phyloP scores from a whole-genome alignment of 306 rosid genomes.

The Abrus pulchellus region DNA sequence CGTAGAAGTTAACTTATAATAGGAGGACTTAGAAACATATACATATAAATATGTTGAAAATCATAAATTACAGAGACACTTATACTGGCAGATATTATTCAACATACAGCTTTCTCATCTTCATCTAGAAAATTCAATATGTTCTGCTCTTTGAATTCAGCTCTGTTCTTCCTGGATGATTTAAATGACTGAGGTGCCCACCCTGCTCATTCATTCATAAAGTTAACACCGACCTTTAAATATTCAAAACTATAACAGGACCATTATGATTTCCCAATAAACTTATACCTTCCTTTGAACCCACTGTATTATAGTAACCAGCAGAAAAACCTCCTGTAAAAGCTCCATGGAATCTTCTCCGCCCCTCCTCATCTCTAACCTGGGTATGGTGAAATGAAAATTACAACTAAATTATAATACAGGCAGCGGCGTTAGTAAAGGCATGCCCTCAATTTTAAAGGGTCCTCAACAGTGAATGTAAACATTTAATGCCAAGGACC shows the following conservation, averaged over 20 bases:
- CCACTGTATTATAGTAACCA: constrained; percentile 91
- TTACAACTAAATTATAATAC: background rate
- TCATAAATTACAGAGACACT: constrained; percentile 15
- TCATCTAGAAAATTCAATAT: constrained; percentile 90
- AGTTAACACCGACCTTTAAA: constrained; percentile 31
- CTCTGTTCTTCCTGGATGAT: constrained; percentile 93
- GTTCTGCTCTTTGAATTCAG: constrained; percentile 83
- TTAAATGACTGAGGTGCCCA: constrained; percentile 93
- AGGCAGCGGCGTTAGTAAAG: constrained; percentile 13
- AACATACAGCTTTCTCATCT: constrained; percentile 90
- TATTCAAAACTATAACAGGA: constrained; percentile 19
- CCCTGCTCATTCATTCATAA: constrained; percentile 67
- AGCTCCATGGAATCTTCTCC: constrained; percentile 98
- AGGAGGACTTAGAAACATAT: constrained; percentile 23
- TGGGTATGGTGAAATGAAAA: constrained; percentile 44
- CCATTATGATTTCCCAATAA: constrained; percentile 24
- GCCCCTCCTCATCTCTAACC: constrained; percentile 98
- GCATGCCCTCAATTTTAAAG: background rate
- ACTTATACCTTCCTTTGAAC: constrained; percentile 86
- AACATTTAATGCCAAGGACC: background rate
- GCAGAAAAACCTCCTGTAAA: constrained; percentile 96
- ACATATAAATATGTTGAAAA: constrained; percentile 20
- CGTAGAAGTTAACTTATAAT: constrained; percentile 15
- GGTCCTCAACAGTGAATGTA: constrained; percentile 4
- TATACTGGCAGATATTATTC: constrained; percentile 30